phyloP scores from a whole-genome alignment of 2,329 filamentous ascomycete species.

The Ophiocordyceps camponoti-saundersi region DNA sequence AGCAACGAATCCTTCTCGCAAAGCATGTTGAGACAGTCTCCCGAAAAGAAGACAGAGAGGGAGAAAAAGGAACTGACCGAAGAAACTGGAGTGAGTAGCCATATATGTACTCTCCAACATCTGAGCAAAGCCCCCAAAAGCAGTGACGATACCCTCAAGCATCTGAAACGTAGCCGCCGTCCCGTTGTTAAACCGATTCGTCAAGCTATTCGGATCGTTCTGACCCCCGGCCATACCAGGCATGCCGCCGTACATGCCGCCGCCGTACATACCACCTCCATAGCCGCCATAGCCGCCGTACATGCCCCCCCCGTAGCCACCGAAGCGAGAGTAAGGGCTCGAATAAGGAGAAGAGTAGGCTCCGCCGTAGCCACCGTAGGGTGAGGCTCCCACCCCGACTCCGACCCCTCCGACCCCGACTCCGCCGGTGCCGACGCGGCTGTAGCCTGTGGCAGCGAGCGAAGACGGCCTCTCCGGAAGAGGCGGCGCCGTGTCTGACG shows the following conservation, averaged over 20 bases:
- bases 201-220: constrained; percentile 84
- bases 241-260: constrained; percentile 25
- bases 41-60: background rate
- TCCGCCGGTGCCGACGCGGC: constrained; percentile 16
- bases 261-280: constrained; percentile 20
- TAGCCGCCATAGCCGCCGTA: constrained; percentile 1
- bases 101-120: constrained; percentile 99
- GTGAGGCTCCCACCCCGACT: constrained; percentile 27
- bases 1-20: background rate
- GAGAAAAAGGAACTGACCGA: constrained; percentile 43
- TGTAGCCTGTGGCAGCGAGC: constrained; percentile 46
- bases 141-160: constrained; percentile 90
- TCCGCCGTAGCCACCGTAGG: constrained; percentile 25
- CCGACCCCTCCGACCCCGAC: constrained; percentile 8
- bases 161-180: constrained; percentile 96
- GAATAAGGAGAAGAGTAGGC: constrained; percentile 22
- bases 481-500: background rate
- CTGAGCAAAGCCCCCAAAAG: constrained; percentile 94
- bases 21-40: no score
- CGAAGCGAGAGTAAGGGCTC: constrained; percentile 29
- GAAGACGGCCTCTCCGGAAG: constrained; percentile 8
- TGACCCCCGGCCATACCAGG: constrained; percentile 25
- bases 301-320: constrained; percentile 25
- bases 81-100: constrained; percentile 97
- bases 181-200: constrained; percentile 87